Base-by-base conservation (phyloP, 352 stramenopile genomes). In the Blastocystis sp. region DNA sequence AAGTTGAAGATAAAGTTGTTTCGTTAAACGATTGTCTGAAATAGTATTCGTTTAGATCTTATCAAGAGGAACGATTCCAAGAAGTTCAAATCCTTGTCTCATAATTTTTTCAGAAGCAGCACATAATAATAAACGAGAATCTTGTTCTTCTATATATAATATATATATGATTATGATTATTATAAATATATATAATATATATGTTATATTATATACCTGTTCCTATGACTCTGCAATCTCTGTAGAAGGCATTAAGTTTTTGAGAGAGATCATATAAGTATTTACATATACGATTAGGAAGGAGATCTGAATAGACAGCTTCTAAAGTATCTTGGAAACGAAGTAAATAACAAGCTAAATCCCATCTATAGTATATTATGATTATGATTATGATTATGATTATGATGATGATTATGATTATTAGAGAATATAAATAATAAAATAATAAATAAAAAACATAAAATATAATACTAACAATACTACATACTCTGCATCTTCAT, bases 211-310 rank as follows among this genome's bases (percentile, higher is more conserved):
- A 34, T 21, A 59, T 41, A 1, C 65, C 59, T 55, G 75, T 86
- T 33, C 81, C 84, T 36, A 96, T 76, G 55, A 99, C 86, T 49
- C 86, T 82, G 73, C 91, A 96, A 46, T 94, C 75, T n/a, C 86
- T 95, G 31, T 93, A 85, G 74, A 98, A 99, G 28, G 90, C 85
- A 49, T 91, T 91, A 41, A 93, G 84, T 58, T 91, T 92, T 65
- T 86, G 89, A 27, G 85, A 78, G 19, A 97, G 65, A 41, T 83
- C 87, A 77, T 98, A 96, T 34, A 97, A 70, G 73, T 94, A 98
- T 42, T 87, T 87, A 73, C 89, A 97, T 55, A 99, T 76, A 19
- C 88, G 81, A 75, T 96, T 94, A 10, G 90, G 92, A 66, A 80
- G 83, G 28, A 98, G 73, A 68, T 96, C 84, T 41, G 84, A 77